phyloP scores from a whole-genome alignment of 768 basidiomycete genomes.

The Crepidotus variabilis region DNA sequence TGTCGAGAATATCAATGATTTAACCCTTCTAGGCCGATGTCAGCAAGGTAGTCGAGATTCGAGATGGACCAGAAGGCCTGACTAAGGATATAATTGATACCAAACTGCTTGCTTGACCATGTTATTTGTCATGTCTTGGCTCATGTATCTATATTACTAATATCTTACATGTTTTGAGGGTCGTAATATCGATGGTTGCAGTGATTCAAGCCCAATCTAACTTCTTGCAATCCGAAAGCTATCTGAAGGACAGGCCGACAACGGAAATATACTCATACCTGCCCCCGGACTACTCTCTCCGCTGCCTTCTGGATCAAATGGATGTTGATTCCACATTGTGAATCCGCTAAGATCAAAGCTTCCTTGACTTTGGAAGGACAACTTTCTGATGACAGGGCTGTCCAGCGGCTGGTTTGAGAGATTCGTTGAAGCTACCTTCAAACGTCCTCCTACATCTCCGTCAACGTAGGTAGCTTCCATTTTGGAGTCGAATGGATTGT shows the following conservation, averaged over 20 bases:
- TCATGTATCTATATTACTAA: neutral
- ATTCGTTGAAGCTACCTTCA: neutral
- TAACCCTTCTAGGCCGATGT: slow-evolving; percentile 56
- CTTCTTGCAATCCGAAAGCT: neutral
- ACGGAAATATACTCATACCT: neutral
- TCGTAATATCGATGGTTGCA: too few species aligned
- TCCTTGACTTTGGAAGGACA: neutral
- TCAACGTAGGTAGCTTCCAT: too few species aligned
- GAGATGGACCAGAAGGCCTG: slow-evolving; percentile 78
- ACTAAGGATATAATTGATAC: slow-evolving; percentile 71
- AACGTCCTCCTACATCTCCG: too few species aligned
- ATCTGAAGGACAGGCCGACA: neutral
- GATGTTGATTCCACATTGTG: neutral
- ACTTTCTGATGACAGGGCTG: neutral
- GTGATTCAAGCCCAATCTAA: neutral
- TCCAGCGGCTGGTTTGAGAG: neutral
- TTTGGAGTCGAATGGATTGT: too few species aligned
- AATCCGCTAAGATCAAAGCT: neutral
- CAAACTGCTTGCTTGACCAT: slow-evolving; percentile 35
- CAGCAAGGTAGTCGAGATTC: slow-evolving; percentile 75
- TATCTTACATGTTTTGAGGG: too few species aligned
- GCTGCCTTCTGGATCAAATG: neutral
- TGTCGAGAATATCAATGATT: neutral
- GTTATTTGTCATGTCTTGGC: neutral
- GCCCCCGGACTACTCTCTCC: neutral